Conservation (phyloP, 148 eudicot species). For the Fagopyrum tataricum region DNA sequence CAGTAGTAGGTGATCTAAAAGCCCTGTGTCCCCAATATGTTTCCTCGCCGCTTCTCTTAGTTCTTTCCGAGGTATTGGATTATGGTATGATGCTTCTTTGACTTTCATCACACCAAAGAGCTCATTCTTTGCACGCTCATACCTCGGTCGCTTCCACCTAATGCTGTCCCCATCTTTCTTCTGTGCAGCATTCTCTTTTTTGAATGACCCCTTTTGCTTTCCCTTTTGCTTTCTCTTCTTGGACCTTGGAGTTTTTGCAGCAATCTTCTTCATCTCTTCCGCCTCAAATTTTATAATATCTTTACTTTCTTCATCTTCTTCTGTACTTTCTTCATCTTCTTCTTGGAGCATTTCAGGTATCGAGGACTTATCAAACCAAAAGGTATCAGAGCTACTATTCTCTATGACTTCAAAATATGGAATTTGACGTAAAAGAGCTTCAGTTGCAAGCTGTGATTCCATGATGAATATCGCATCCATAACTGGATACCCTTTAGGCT, state of each 20-base stretch:
- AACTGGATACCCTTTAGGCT: slow-evolving; percentile 24
- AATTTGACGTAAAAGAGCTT: slow-evolving; percentile 30
- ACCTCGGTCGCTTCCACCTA: slow-evolving; percentile 23
- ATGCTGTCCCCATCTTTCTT: slow-evolving; percentile 14
- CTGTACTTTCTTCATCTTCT: slow-evolving; percentile 17
- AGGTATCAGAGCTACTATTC: slow-evolving; percentile 1
- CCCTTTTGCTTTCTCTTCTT: slow-evolving; percentile 2
- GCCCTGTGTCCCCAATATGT: slow-evolving; percentile 56
- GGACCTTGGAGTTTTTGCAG: too few species aligned
- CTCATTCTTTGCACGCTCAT: not conserved
- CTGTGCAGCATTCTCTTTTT: slow-evolving; percentile 15
- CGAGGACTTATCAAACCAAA: slow-evolving; percentile 12
- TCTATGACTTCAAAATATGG: slow-evolving; percentile 25
- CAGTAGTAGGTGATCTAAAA: slow-evolving; percentile 58
- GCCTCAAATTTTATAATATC: too few species aligned
- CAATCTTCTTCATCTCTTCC: too few species aligned
- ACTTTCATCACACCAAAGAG: slow-evolving; percentile 52
- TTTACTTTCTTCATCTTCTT: slow-evolving; percentile 17
- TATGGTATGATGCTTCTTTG: slow-evolving; percentile 29
- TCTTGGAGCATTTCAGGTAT: slow-evolving; percentile 4
- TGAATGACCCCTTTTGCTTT: slow-evolving; percentile 18
- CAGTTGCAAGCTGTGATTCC: slow-evolving; percentile 41
- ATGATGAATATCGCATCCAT: slow-evolving; percentile 50
- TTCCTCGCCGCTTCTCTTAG: slow-evolving; percentile 55
- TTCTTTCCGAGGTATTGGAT: slow-evolving; percentile 37